Evolutionary conservation across 2,329 filamentous ascomycete species (phyloP).

Genomic region (Fusarium sp.): DNA sequence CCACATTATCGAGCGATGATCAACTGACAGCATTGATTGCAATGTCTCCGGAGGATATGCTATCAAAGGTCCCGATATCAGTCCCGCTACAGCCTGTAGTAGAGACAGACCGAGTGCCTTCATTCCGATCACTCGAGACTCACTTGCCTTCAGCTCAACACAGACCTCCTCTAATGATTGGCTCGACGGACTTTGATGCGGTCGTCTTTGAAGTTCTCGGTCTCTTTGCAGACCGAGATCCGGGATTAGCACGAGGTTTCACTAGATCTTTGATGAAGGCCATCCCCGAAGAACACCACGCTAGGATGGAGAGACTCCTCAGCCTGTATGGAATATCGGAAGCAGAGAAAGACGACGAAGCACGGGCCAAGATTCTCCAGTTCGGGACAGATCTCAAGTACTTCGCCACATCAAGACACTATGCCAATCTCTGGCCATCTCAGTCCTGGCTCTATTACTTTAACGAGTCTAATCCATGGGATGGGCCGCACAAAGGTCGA

Average conservation of each 20-base stretch:
- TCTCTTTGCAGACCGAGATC: neutral
- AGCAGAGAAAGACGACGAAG: rapidly evolving
- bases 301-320: rapidly evolving
- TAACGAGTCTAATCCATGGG: neutral
- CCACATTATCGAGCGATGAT: neutral
- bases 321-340: neutral
- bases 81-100: neutral
- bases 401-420: neutral
- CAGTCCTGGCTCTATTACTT: neutral
- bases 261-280: rapidly evolving
- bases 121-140: neutral
- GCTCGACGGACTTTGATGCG: neutral
- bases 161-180: neutral
- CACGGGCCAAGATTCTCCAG: neutral
- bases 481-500: neutral
- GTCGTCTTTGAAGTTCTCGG: neutral
- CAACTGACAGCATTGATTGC: neutral
- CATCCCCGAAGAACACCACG: neutral
- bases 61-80: neutral
- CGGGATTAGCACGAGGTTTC: neutral
- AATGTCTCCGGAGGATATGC: neutral
- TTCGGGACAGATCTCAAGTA: neutral
- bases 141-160: neutral
- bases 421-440: neutral
- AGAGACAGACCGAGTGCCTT: neutral